phyloP scores from a whole-genome alignment of 441 rosid species.

The Eruca vesicaria region DNA sequence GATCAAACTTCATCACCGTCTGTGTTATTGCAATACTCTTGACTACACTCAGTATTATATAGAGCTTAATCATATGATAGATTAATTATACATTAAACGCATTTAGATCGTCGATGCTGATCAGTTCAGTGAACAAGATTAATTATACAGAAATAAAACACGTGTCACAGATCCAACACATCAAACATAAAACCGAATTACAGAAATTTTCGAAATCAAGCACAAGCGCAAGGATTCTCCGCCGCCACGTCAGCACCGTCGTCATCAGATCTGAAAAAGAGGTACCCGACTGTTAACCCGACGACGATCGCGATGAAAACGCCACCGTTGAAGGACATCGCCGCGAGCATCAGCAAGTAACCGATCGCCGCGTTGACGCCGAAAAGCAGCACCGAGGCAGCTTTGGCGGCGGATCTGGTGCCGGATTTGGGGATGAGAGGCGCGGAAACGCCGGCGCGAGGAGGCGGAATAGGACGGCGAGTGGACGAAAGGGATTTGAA shows the following conservation, averaged over 20 bases:
- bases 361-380: conserved; percentile 64
- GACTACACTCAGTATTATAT: no score
- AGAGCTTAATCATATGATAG: no score
- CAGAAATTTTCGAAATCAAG: conserved; percentile 15
- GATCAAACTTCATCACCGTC: conserved; percentile 55
- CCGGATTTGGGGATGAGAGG: conserved; percentile 45
- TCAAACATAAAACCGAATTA: not conserved
- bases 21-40: conserved; percentile 63
- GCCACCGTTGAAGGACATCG: conserved; percentile 67
- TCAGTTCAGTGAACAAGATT: not conserved
- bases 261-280: conserved; percentile 46
- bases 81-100: not conserved
- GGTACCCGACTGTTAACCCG: conserved; percentile 53
- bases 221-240: conserved; percentile 50
- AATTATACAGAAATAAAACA: not conserved
- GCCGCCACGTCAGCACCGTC: conserved; percentile 29
- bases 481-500: conserved; percentile 43
- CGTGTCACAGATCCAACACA: not conserved
- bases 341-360: conserved; percentile 60
- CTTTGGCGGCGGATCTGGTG: conserved; percentile 38
- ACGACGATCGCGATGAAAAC: conserved; percentile 53
- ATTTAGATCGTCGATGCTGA: not conserved
- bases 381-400: conserved; percentile 44
- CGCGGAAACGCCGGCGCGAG: conserved; percentile 15
- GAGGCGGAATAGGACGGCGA: conserved; percentile 5